A percentile compares a stretch with the other conserved stretches of the same genome.
Conservation (phyloP, 768 basidiomycete species). For the Tylopilus felleus region DNA sequence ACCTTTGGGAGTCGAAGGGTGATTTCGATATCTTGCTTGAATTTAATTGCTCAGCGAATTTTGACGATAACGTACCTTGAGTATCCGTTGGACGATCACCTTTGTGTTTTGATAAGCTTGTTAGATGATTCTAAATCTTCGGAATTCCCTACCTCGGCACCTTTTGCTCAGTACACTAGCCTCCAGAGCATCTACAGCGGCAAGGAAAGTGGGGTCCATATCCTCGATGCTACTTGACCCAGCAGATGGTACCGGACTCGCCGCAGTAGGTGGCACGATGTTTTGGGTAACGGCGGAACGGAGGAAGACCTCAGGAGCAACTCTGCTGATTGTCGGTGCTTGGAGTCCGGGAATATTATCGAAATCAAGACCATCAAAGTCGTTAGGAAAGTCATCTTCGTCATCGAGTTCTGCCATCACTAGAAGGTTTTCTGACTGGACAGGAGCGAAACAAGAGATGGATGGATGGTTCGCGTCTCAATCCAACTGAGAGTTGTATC, state of each 20-base stretch:
- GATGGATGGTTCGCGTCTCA: not conserved
- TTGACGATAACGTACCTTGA: constrained; percentile 8
- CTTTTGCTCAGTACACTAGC: constrained; percentile 22
- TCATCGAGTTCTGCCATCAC: constrained; percentile 26
- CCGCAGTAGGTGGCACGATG: not conserved
- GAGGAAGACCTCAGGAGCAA: not conserved
- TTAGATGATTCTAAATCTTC: not conserved
- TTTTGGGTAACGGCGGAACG: not conserved
- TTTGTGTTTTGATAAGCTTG: constrained; percentile 2
- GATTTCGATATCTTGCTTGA: not conserved
- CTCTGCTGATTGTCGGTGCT: constrained; percentile 1
- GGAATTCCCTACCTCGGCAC: constrained; percentile 7
- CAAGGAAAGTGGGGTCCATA: constrained; percentile 28
- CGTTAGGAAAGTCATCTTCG: constrained; percentile 57
- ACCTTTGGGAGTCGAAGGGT: not conserved
- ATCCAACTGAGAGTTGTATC: not conserved
- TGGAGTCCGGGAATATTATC: constrained; percentile 36
- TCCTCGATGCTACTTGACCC: constrained; percentile 10
- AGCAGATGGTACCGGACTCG: constrained; percentile 14
- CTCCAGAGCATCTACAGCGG: constrained; percentile 48
- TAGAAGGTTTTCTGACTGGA: not conserved
- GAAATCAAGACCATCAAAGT: constrained; percentile 48
- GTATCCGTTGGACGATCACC: not conserved
- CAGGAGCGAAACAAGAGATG: not conserved
- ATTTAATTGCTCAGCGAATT: not conserved